Evolutionary conservation across 2,329 filamentous ascomycete genomes (phyloP), one percentile per base, ranked within the genome.

Genomic region (Myotisia sp.): DNA sequence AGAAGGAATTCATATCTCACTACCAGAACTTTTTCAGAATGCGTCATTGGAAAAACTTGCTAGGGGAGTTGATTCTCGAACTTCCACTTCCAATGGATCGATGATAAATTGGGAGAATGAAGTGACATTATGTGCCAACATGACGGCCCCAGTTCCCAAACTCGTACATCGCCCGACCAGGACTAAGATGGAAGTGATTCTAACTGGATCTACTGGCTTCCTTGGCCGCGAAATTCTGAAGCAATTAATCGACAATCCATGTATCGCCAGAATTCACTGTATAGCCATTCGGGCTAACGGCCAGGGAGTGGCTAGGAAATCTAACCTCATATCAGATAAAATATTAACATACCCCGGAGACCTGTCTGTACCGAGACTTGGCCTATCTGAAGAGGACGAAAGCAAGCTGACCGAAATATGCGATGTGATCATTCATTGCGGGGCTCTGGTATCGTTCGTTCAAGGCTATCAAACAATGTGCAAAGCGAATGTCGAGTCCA

Each of bases 391-490:
- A 14, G 41, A 40, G 1, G 46, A 56, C 13, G 43, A 51, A 8
- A 10, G 32, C 2, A 17, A 17, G 1, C 42, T 70, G 2, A 47
- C 47, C n/a, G 17, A 29, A 3, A 29, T 44, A 3, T 55, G 50
- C 1, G 55, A 66, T 41, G 44, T 64, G 3, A 64, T 77, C 32
- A 64, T 79, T 17, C 76, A 71, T 47, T 58, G 53, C 33, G 68
- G 62, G 5, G 63, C 64, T n/a, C 54, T 59, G n/a, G 41, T 45
- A 10, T 50, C 46, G 0, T 48, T 44, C 30, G 29, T 47, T 30
- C 47, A 56, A 16, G 44, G 33, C 5, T 59, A 58, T 37, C 29
- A 37, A 2, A 34, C 36, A 2, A 42, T 59, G 1, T 44, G 44
- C 1, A 4, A 27, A 1, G 14, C 41, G 1, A 59, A 58, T 36